Base-by-base conservation (phyloP, 2,329 filamentous ascomycete species). In the Neofusicoccum ribis region DNA sequence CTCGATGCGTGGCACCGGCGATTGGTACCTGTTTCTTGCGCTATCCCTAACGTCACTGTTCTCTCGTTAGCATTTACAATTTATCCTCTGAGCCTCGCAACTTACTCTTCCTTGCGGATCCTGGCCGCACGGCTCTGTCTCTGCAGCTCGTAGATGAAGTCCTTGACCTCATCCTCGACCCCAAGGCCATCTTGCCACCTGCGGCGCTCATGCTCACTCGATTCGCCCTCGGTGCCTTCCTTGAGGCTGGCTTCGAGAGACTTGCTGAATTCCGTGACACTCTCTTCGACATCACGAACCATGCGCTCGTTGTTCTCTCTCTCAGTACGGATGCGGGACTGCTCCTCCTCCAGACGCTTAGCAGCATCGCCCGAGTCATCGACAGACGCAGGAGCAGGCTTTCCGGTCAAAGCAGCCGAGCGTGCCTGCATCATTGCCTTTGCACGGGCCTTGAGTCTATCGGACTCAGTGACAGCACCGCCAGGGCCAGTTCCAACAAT, bases 391-490 rank as follows among this genome's bases (percentile, higher is more conserved):
- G 88, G 83, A 49, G 89, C 81, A 74, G 93, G 93, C 77, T 90
- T 92, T 65, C 95, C 95, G 23, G 93, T 92, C 68, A 99, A 81
- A 17, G 95, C 94, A 64, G 95, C 95, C 70, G 95, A 93, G 66
- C 95, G 90, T 73, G 97, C 93, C 80, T 98, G 94, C 95, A 99
- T 99, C 88, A 97, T 96, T 44, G 94, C 94, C 80, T 93, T 96
- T 37, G 95, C 94, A 70, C 93, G 88, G 41, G 95, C 95, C 82
- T 97, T 98, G 70, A 98, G 86, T 63, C 94, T 88, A 79, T 99
- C 95, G 3, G 92, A 91, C 78, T 99, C 95, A 0, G 95, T 99
- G 47, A 99, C 88, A 50, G 88, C 81, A 61, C 95, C 95, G 49
- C 94, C 94, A 65, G 93, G 94, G 9, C 95, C 95, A 67, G 94